These are phyloP conservation scores for Brasenia schreberi DNA, from an alignment of 164 flowering plant genomes.

Conservation along the genomic window DNA sequence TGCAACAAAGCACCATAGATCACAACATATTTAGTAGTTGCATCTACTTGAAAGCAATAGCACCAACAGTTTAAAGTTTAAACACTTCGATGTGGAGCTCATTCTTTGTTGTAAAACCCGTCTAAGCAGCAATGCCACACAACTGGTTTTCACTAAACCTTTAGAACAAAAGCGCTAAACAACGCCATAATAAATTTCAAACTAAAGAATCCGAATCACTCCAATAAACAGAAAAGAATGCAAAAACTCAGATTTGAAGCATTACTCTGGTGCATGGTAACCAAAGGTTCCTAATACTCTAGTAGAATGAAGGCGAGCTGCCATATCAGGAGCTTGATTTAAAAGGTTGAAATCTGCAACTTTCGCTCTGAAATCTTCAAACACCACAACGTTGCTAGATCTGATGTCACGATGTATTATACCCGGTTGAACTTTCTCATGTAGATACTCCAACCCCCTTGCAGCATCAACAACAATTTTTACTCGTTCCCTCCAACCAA, in stretches of 20 bases:
- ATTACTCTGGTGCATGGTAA: conserved; percentile 50
- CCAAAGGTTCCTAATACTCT: conserved; percentile 52
- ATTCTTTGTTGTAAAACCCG: too few species aligned
- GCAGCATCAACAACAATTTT: conserved; percentile 41
- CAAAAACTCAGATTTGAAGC: neutral
- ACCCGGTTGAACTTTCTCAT: conserved; percentile 35
- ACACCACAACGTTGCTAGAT: conserved; percentile 45
- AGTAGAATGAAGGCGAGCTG: conserved; percentile 45
- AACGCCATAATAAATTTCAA: neutral
- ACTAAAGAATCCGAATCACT: neutral
- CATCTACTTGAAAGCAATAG: neutral
- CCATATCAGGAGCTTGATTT: conserved; percentile 39
- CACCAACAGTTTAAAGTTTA: neutral
- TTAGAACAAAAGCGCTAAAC: neutral
- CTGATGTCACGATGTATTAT: conserved; percentile 37
- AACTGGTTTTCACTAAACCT: too few species aligned
- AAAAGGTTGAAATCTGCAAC: conserved; percentile 43
- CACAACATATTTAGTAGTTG: neutral
- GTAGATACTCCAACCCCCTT: conserved; percentile 42
- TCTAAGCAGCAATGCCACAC: too few species aligned
- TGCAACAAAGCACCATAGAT: conserved; percentile 7
- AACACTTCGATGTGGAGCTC: too few species aligned
- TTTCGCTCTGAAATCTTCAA: conserved; percentile 32
- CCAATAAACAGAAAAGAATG: neutral
- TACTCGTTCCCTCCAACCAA: conserved; percentile 38